phyloP scores from a whole-genome alignment of 495 filamentous ascomycete genomes.

The Opeltia flavorubescens region DNA sequence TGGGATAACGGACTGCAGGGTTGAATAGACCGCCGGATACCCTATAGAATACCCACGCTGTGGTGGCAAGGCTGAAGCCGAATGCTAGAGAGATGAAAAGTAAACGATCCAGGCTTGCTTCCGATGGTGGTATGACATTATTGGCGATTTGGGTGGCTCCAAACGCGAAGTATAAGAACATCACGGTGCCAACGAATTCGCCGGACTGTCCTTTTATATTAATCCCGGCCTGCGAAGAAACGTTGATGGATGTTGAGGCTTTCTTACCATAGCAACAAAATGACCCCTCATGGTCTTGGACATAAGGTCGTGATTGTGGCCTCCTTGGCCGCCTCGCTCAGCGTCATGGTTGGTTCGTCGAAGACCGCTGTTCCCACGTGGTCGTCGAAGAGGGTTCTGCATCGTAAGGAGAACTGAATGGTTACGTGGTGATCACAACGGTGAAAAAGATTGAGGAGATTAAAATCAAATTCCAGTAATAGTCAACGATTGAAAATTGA shows the following conservation, averaged over 20 bases:
- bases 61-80: constrained; percentile 62
- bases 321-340: constrained; percentile 8
- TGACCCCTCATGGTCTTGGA: constrained; percentile 3
- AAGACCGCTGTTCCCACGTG: neutral
- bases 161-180: constrained; percentile 39
- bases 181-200: too few species aligned
- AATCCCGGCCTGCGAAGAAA: too few species aligned
- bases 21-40: constrained; percentile 73
- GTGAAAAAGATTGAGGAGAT: neutral
- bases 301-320: constrained; percentile 18
- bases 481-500: too few species aligned
- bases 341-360: constrained; percentile 6
- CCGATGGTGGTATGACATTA: constrained; percentile 9
- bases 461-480: too few species aligned
- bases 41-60: constrained; percentile 77
- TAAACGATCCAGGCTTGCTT: constrained; percentile 22
- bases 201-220: too few species aligned
- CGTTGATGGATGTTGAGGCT: too few species aligned
- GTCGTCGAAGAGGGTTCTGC: constrained; percentile 6
- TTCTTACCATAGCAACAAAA: constrained; percentile 10
- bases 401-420: neutral
- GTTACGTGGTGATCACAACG: neutral
- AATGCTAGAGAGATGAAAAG: constrained; percentile 61
- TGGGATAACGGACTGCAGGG: constrained; percentile 39
- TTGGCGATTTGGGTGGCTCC: constrained; percentile 63